Percentiles rank a stretch among this genome's conserved stretches.
Conservation (phyloP, 352 stramenopile genomes). For the Globisporangium lucens region DNA sequence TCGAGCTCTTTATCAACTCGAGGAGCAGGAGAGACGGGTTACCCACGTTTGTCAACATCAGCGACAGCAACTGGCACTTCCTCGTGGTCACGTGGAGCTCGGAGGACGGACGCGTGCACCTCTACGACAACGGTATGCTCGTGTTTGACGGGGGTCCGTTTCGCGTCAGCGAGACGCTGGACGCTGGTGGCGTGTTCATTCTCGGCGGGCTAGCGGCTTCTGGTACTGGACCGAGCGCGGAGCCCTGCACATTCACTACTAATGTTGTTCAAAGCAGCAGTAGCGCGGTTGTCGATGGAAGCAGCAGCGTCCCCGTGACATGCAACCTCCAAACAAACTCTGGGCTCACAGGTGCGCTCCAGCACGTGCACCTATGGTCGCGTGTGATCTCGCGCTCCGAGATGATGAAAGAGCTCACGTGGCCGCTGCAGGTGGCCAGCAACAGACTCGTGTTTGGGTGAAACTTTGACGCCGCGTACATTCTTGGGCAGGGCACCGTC, state of each 20-base stretch:
- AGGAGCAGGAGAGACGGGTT: conserved; percentile 26
- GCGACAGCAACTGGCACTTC: conserved; percentile 70
- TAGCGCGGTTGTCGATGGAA: neutral
- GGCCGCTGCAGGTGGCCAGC: conserved; percentile 46
- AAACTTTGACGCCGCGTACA: conserved; percentile 48
- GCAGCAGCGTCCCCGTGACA: conserved; percentile 9
- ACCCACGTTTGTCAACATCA: conserved; percentile 60
- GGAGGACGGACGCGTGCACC: conserved; percentile 42
- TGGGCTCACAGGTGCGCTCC: conserved; percentile 40
- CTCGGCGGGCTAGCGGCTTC: conserved; percentile 37
- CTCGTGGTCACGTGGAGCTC: conserved; percentile 52
- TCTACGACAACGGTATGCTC: conserved; percentile 73
- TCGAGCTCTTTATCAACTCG: conserved; percentile 50
- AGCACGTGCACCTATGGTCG: conserved; percentile 66
- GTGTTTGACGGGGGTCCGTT: conserved; percentile 68
- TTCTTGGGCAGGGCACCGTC: conserved; percentile 20
- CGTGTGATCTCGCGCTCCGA: conserved; percentile 41
- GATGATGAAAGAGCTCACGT: conserved; percentile 49
- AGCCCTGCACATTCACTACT: conserved; percentile 5
- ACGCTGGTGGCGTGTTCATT: conserved; percentile 34
- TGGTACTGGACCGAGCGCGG: conserved; percentile 8
- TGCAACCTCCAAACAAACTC: conserved; percentile 26
- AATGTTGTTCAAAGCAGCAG: neutral
- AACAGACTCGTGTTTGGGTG: conserved; percentile 62
- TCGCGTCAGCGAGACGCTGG: conserved; percentile 28